phyloP scores from a whole-genome alignment of 2,329 filamentous ascomycete species.

The Orbilia blumenaviensis region DNA sequence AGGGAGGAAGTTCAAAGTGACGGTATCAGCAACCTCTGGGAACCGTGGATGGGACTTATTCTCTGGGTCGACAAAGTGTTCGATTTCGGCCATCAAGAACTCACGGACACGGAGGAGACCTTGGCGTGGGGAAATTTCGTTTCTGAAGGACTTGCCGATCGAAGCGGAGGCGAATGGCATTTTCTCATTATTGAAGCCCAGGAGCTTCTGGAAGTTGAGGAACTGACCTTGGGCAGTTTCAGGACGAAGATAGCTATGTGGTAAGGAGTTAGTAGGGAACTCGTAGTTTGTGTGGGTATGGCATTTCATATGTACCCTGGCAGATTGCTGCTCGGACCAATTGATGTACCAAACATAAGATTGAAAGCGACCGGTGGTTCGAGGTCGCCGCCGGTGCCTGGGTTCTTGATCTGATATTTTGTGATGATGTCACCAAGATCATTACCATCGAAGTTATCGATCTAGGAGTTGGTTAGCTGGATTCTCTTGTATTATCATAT shows the following conservation, averaged over 20 bases:
- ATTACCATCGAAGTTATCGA: constrained; percentile 92
- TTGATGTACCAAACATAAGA: constrained; percentile 97
- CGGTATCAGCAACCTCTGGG: constrained; percentile 76
- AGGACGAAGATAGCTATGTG: constrained; percentile 74
- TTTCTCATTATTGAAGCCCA: constrained; percentile 92
- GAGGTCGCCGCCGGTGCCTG: constrained; percentile 78
- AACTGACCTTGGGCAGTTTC: constrained; percentile 99
- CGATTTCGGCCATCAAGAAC: constrained; percentile 98
- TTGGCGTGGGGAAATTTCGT: constrained; percentile 93
- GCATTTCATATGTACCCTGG: constrained; percentile 65
- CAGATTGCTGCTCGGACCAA: constrained; percentile 88
- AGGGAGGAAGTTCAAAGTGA: constrained; percentile 85
- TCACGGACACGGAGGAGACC: constrained; percentile 94
- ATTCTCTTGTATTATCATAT: neutral
- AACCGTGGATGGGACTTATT: constrained; percentile 95
- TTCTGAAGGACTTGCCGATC: constrained; percentile 97
- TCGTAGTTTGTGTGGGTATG: neutral
- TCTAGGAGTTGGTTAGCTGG: constrained; percentile 62
- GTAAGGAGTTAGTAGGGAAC: constrained; percentile 8
- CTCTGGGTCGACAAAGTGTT: constrained; percentile 95
- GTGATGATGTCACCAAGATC: constrained; percentile 87
- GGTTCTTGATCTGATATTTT: constrained; percentile 91
- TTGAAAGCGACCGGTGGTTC: constrained; percentile 90
- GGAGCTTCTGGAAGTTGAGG: constrained; percentile 92
- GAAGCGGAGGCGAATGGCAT: constrained; percentile 98